A percentile compares a stretch with the other conserved stretches of the same genome.
phyloP scores from a whole-genome alignment of 2,329 filamentous ascomycete genomes.

The Apiospora marii region DNA sequence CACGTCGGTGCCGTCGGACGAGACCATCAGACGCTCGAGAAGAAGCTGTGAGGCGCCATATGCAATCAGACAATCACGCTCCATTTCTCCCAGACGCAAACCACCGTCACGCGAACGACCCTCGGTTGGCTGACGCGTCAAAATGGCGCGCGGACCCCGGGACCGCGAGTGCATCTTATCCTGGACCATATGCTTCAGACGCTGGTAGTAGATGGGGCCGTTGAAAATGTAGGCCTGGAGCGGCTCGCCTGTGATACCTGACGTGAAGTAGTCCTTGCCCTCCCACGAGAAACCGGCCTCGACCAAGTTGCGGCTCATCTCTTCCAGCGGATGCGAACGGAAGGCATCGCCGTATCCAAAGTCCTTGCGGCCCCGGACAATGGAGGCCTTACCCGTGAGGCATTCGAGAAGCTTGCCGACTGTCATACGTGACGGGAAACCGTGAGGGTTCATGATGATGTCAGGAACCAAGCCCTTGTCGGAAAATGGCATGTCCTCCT shows the following conservation, averaged over 20 bases:
- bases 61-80: conserved; percentile 96
- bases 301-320: conserved; percentile 87
- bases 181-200: conserved; percentile 99
- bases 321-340: conserved; percentile 84
- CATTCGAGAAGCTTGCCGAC: conserved; percentile 98
- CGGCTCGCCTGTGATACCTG: conserved; percentile 91
- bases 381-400: conserved; percentile 90
- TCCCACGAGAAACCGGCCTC: conserved; percentile 94
- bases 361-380: conserved; percentile 83
- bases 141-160: conserved; percentile 86
- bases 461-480: conserved; percentile 92
- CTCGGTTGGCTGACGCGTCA: conserved; percentile 95
- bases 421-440: conserved; percentile 99
- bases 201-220: conserved; percentile 99
- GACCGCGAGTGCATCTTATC: conserved; percentile 99
- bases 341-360: conserved; percentile 85
- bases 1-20: conserved; percentile 86
- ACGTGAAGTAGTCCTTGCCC: conserved; percentile 96
- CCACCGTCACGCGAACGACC: conserved; percentile 93
- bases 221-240: conserved; percentile 98
- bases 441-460: conserved; percentile 99
- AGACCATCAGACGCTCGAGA: conserved; percentile 92
- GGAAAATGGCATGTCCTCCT: conserved; percentile 96
- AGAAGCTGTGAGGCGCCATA: conserved; percentile 94
- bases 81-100: conserved; percentile 96